phyloP scores from a whole-genome alignment of 345 rosid genomes.

The Geranium brycei region DNA sequence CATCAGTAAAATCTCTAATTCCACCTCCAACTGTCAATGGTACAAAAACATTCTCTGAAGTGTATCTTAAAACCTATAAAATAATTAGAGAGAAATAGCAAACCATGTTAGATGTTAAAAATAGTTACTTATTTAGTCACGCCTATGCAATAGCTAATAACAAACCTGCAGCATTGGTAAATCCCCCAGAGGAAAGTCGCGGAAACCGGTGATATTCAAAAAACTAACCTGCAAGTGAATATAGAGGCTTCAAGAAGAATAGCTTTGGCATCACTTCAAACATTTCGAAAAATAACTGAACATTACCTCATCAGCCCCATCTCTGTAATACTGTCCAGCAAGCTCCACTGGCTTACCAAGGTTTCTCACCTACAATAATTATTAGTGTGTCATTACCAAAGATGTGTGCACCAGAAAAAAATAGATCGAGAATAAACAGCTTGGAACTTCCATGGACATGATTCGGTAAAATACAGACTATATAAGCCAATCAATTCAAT shows the following conservation, averaged over 20 bases:
- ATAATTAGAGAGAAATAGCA: constrained; percentile 9
- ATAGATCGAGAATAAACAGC: not conserved
- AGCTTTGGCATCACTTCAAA: not conserved
- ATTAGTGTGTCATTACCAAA: not conserved
- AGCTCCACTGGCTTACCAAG: constrained; percentile 97
- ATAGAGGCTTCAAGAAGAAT: constrained; percentile 3
- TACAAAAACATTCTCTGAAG: constrained; percentile 94
- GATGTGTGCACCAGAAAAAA: not conserved
- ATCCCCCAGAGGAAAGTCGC: constrained; percentile 89
- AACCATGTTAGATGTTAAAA: not conserved
- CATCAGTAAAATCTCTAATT: constrained; percentile 87
- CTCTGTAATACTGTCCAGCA: constrained; percentile 75
- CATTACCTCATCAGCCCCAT: constrained; percentile 92
- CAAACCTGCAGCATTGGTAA: constrained; percentile 93
- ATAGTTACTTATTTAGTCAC: not conserved
- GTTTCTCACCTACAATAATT: constrained; percentile 63
- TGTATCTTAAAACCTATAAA: constrained; percentile 62
- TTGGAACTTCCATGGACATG: too few species aligned
- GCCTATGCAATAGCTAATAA: not conserved
- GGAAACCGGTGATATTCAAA: constrained; percentile 86
- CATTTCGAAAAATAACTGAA: not conserved
- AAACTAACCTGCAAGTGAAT: constrained; percentile 63
- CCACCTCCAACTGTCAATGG: constrained; percentile 99
- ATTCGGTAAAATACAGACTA: too few species aligned
- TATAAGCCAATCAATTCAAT: too few species aligned